Base-by-base conservation (phyloP, 2,329 filamentous ascomycete genomes). In the Acrocalymma vagum region DNA sequence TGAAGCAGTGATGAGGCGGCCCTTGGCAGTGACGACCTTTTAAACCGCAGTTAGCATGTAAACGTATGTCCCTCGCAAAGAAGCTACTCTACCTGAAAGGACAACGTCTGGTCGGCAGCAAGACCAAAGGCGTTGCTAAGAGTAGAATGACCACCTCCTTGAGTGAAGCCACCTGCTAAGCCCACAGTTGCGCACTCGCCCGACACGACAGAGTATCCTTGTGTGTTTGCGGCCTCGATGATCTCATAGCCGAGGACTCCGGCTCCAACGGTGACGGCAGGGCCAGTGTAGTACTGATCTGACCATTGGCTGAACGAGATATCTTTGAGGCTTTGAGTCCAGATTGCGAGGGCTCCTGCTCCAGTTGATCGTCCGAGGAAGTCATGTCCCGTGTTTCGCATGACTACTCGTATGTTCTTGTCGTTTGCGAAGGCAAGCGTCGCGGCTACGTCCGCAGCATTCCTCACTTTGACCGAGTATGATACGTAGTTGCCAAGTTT, bases 381-480 rank as follows among this genome's bases (percentile, higher is more conserved):
- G 29, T 66, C 63, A 25, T 67, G 63, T 1, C 64, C 51, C 11
- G 58, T 63, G 31, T 55, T 62, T 15, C 44, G 42, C 13, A 59
- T 46, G 1, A 57, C 35, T n/a, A 67, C 42, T 8, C 63, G 60
- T 5, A 66, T 42, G 5, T 66, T 65, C 17, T 56, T 14, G 6
- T 39, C 21, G 24, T 51, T 41, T 4, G 60, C 60, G 31, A 66
- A 67, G 10, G 39, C 25, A 9, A 67, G 38, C n/a, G 51, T 48
- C 15, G 46, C 43, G 3, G 40, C 26, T 3, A 58, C 32, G 26
- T 64, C 55, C 10, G 5, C 34, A 25, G 21, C 31, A 33, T 17
- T 41, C 44, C 11, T 45, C 41, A n/a, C 72, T 36, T 72, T 65
- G n/a, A 75, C 66, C 0, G 69, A 48, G 33, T 72, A 72, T 21